These are phyloP conservation scores for Chalciporus piperatus DNA, from an alignment of 768 basidiomycete species.

Conservation along the genomic window DNA sequence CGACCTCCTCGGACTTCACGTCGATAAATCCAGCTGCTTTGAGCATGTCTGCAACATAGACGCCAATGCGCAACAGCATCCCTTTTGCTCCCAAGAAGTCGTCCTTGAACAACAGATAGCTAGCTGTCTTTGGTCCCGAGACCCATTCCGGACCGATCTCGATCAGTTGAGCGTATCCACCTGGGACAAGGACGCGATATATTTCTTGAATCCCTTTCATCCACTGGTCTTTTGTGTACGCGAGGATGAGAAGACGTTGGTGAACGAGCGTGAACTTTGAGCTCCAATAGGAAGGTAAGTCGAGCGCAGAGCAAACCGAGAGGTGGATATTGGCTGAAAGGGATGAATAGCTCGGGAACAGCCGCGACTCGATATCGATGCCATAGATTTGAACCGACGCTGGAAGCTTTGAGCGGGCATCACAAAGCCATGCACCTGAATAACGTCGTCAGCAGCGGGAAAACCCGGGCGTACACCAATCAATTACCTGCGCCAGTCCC, in stretches of 20 bases:
- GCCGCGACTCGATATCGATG: constrained; percentile 24
- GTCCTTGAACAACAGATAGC: constrained; percentile 8
- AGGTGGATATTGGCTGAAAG: constrained; percentile 18
- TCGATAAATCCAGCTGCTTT: constrained; percentile 17
- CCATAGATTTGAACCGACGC: constrained; percentile 22
- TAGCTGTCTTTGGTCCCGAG: constrained; percentile 12
- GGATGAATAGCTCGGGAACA: constrained; percentile 11
- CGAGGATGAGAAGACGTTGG: constrained; percentile 32
- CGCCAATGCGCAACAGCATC: constrained; percentile 8
- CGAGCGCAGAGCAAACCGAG: constrained; percentile 21
- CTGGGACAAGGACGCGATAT: constrained; percentile 30
- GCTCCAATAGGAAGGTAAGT: constrained; percentile 31
- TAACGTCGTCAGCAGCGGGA: not conserved
- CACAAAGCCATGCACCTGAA: constrained; percentile 24
- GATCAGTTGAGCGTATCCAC: constrained; percentile 33
- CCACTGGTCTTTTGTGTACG: constrained; percentile 31
- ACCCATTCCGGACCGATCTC: constrained; percentile 22
- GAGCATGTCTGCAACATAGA: constrained; percentile 20
- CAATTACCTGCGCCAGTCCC: constrained; percentile 21
- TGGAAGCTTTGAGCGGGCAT: constrained; percentile 11
- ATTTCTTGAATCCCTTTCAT: constrained; percentile 22
- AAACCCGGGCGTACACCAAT: not conserved
- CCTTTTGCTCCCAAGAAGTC: constrained; percentile 7
- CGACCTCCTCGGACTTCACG: constrained; percentile 15
- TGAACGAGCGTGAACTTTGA: constrained; percentile 31